Evolutionary conservation across 225 moss, liverwort and hornwort genomes (phyloP).

Genomic region (Physcomitrium patens): DNA sequence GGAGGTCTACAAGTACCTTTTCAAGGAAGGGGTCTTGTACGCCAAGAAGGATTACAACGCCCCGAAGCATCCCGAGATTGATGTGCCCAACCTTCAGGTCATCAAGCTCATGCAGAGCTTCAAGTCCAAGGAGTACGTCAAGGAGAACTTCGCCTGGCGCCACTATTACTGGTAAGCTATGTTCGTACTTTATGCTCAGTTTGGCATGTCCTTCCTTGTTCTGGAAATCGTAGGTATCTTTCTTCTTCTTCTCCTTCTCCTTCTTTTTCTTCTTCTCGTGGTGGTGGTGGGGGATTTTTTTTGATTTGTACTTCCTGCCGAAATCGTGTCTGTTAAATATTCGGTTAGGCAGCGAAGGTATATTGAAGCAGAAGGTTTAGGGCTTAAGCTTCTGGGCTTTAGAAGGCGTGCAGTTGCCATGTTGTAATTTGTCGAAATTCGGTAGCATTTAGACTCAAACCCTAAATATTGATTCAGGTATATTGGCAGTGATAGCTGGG

Average conservation of each 20-base stretch:
- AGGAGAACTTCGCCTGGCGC: conserved; percentile 82
- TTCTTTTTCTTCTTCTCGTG: neutral
- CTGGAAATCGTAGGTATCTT: no score
- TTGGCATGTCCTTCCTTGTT: neutral
- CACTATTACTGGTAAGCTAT: conserved; percentile 52
- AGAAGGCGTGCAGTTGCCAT: no score
- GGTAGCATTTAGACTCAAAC: no score
- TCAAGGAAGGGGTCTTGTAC: conserved; percentile 87
- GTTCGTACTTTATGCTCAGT: neutral
- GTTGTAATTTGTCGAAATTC: no score
- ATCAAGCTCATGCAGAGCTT: conserved; percentile 72
- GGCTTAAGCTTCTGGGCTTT: neutral
- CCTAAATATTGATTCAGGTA: no score
- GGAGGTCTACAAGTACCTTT: conserved; percentile 90
- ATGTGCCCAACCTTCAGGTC: conserved; percentile 65
- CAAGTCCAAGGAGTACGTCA: conserved; percentile 63
- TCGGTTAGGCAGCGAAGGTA: no score
- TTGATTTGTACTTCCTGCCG: no score
- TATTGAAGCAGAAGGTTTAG: neutral
- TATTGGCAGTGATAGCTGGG: neutral
- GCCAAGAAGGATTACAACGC: conserved; percentile 94
- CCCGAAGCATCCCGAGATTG: conserved; percentile 68
- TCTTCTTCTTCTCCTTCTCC: no score
- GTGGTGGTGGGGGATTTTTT: neutral
- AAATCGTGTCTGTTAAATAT: no score